Percentiles rank a stretch among this genome's conserved stretches.
Evolutionary conservation across 1,284 basidiomycete species (phyloP).

Genomic region (Blastosporella zonata): DNA sequence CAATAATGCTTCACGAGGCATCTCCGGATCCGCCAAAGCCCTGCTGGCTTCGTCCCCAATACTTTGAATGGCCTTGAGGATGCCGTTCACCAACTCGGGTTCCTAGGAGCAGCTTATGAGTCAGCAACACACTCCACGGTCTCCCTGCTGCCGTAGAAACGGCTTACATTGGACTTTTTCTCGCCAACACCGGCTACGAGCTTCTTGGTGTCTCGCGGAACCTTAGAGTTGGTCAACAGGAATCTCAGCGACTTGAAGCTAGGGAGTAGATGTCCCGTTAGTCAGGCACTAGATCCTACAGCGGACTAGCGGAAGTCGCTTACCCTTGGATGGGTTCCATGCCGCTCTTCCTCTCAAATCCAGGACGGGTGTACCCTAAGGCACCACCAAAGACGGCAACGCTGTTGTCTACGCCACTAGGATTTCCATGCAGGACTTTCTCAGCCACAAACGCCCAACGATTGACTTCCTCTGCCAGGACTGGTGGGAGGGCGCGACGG

Average conservation of each 20-base stretch:
- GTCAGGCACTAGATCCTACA: slow-evolving; percentile 14
- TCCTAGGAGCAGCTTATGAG: slow-evolving; percentile 43
- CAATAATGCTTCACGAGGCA: slow-evolving; percentile 61
- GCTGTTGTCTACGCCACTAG: slow-evolving; percentile 96
- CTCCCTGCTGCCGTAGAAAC: slow-evolving; percentile 15
- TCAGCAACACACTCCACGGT: slow-evolving; percentile 11
- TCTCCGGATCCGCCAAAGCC: slow-evolving; percentile 72
- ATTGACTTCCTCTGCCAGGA: slow-evolving; percentile 78
- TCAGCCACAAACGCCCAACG: slow-evolving; percentile 94
- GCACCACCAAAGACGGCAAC: slow-evolving; percentile 94
- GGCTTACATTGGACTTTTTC: slow-evolving; percentile 64
- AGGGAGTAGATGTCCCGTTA: slow-evolving; percentile 19
- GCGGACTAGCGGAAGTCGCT: slow-evolving; percentile 28
- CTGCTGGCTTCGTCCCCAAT: slow-evolving; percentile 81
- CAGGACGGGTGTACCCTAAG: slow-evolving; percentile 83
- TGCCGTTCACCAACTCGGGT: slow-evolving; percentile 72
- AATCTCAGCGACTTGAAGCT: slow-evolving; percentile 63
- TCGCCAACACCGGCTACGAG: slow-evolving; percentile 87
- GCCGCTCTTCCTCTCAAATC: slow-evolving; percentile 71
- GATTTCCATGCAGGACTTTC: slow-evolving; percentile 97
- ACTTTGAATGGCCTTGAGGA: slow-evolving; percentile 76
- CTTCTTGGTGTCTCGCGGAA: slow-evolving; percentile 92
- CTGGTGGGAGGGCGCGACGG: slow-evolving; percentile 56
- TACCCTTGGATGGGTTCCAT: slow-evolving; percentile 87
- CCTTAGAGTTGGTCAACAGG: slow-evolving; percentile 89